Base-by-base conservation (phyloP, 306 rosid genomes). In the Luffa aegyptiaca region DNA sequence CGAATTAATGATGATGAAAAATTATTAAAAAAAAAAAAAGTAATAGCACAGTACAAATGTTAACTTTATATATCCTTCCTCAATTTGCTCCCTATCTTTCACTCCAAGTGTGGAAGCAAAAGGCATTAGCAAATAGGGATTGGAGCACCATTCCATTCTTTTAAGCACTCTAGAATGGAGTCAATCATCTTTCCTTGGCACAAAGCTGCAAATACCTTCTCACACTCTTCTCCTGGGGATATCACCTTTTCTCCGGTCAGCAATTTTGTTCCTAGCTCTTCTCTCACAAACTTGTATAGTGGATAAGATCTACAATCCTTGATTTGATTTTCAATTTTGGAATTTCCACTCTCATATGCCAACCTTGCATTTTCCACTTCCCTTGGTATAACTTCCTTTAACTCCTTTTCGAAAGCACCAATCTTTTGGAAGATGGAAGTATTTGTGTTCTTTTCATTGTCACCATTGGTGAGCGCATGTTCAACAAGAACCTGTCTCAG, bases 391-490 rank as follows among this genome's bases (percentile, higher is more conserved):
- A 88, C 35, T 46, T 84, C 3, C 78, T 88, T 83, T 79, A 93
- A 64, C 58, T 93, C 98, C 21, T 90, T 93, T 82, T 93, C 98
- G 57, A 93, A 93, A 8, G 88, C 57, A 17, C 20, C 7, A 4
- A 52, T 52, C 57, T 52, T 52, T 52, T 52, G 57, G 3, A 52
- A 52, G 84, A 91, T 90, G 6, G 98, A 93, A 2, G 95, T 89
- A 90, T 70, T 89, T 31, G 46, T 35, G 53, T 77, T 86, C 81
- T 88, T 90, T 88, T 91, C 98, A 0, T 8, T 46, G 0, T 93
- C 93, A 0, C 78, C 89, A 66, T 93, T 90, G 2, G 65, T 85
- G 37, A 93, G 57, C 7, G 98, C 97, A 65, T 91, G 91, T 1
- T 93, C 95, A 58, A 93, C 92, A 10, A 93, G 88, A 5, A 87